Conservation (phyloP, 148 eudicot species). For the Chenopodium quinoa region DNA sequence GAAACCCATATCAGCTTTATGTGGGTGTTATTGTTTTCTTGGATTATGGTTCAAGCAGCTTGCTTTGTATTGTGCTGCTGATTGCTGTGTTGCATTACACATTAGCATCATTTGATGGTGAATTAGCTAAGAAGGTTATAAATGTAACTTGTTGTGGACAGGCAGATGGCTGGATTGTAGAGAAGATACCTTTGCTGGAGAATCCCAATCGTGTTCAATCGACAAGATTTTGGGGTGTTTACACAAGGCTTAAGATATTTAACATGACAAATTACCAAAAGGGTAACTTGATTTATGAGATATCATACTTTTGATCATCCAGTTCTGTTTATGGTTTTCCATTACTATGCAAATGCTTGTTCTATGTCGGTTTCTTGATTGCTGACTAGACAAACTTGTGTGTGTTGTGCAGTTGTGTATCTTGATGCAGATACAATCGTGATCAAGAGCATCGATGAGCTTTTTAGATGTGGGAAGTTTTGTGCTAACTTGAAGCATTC, state of each 20-base stretch:
- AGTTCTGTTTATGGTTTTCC: not conserved
- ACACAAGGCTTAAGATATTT: conserved; percentile 92
- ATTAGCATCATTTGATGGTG: not conserved
- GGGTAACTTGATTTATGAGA: conserved; percentile 42
- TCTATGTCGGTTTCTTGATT: not conserved
- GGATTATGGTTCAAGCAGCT: not conserved
- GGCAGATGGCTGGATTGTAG: conserved; percentile 99
- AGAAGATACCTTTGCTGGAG: conserved; percentile 65
- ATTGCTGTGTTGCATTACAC: no score
- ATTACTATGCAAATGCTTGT: not conserved
- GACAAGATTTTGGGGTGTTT: conserved; percentile 94
- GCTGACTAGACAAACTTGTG: not conserved
- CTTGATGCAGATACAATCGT: conserved; percentile 99
- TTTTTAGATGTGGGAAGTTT: conserved; percentile 85
- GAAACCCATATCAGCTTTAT: not conserved
- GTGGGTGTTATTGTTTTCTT: not conserved
- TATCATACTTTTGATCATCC: not conserved
- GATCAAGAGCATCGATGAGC: conserved; percentile 78
- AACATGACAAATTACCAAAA: conserved; percentile 85
- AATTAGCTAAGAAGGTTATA: not conserved
- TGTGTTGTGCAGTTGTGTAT: conserved; percentile 73
- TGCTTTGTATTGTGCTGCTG: not conserved
- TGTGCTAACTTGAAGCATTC: conserved; percentile 99
- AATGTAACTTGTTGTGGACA: conserved; percentile 24
- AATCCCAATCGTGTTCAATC: conserved; percentile 90